Percentiles rank a stretch among this genome's conserved stretches.
Evolutionary conservation across 2,329 filamentous ascomycete species (phyloP).

Genomic region (Amylocarpus encephaloides): DNA sequence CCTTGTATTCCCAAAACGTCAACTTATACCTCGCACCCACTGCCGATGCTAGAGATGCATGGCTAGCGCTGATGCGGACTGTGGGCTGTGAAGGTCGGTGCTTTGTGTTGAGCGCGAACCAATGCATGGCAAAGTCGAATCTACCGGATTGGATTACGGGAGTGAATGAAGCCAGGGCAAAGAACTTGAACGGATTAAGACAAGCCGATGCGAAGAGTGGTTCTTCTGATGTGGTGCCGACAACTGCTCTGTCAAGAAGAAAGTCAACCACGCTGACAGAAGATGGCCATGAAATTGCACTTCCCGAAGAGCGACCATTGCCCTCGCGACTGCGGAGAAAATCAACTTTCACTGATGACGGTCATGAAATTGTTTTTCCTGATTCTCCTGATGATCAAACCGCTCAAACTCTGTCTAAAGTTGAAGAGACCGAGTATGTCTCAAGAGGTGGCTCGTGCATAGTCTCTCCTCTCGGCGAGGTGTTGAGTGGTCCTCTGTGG

Average conservation of each 20-base stretch:
- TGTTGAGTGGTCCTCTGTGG: conserved; percentile 77
- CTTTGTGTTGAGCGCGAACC: conserved; percentile 81
- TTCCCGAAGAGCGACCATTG: conserved; percentile 21
- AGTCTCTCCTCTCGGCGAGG: conserved; percentile 70
- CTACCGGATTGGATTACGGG: conserved; percentile 51
- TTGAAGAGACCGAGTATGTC: conserved; percentile 30
- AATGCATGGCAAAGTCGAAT: conserved; percentile 60
- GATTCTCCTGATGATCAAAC: not conserved
- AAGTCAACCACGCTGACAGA: conserved; percentile 27
- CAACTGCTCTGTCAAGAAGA: too few relatives aligned
- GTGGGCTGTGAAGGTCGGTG: conserved; percentile 75
- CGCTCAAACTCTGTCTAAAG: conserved; percentile 16
- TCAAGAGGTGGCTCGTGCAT: conserved; percentile 79
- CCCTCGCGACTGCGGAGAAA: conserved; percentile 10
- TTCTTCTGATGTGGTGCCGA: not conserved
- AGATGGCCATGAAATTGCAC: conserved; percentile 51
- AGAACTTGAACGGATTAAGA: not conserved
- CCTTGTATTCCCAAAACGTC: conserved; percentile 82
- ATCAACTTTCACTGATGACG: conserved; percentile 36
- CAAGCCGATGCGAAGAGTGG: conserved; percentile 2
- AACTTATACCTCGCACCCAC: conserved; percentile 90
- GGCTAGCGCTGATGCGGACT: conserved; percentile 77
- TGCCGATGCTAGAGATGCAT: conserved; percentile 76
- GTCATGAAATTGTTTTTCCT: conserved; percentile 47
- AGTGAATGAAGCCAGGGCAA: conserved; percentile 6